Percentiles rank a stretch among this genome's conserved stretches.
Conservation (phyloP, 202 grass and related monocot genomes). For the Musa balbisiana region DNA sequence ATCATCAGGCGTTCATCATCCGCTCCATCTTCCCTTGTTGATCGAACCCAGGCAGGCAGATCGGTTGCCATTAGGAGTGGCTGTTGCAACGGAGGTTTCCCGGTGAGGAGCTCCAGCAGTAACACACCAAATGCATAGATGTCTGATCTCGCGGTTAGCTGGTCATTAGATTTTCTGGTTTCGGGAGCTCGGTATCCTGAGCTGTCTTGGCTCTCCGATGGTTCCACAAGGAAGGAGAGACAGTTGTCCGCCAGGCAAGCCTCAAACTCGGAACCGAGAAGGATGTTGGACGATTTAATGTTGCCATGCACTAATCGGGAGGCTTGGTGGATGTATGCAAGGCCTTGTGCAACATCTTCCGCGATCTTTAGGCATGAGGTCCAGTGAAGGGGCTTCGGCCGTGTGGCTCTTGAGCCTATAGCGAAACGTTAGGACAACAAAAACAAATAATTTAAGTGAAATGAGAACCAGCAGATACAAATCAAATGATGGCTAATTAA, state of each 20-base stretch:
- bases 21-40: slow-evolving; percentile 55
- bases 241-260: slow-evolving; percentile 87
- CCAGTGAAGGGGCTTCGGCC: slow-evolving; percentile 90
- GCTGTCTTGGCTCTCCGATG: slow-evolving; percentile 48
- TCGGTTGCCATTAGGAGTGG: slow-evolving; percentile 46
- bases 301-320: slow-evolving; percentile 89
- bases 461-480: background rate
- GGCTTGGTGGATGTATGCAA: slow-evolving; percentile 93
- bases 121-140: slow-evolving; percentile 80
- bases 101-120: slow-evolving; percentile 68
- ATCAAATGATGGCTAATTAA: background rate
- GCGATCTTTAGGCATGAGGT: slow-evolving; percentile 98
- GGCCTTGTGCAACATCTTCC: slow-evolving; percentile 83
- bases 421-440: no score
- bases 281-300: slow-evolving; percentile 68
- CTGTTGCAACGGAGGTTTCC: slow-evolving; percentile 62
- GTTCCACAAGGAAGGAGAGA: slow-evolving; percentile 68
- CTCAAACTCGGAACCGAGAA: slow-evolving; percentile 93
- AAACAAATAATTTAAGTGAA: no score
- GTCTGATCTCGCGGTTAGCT: slow-evolving; percentile 68
- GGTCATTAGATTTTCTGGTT: slow-evolving; percentile 57
- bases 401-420: slow-evolving; percentile 71
- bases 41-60: slow-evolving; percentile 55
- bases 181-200: slow-evolving; percentile 67
- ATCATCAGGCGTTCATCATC: slow-evolving; percentile 61